Conservation (phyloP, 768 basidiomycete species). For the Lactifluus rugatus region DNA sequence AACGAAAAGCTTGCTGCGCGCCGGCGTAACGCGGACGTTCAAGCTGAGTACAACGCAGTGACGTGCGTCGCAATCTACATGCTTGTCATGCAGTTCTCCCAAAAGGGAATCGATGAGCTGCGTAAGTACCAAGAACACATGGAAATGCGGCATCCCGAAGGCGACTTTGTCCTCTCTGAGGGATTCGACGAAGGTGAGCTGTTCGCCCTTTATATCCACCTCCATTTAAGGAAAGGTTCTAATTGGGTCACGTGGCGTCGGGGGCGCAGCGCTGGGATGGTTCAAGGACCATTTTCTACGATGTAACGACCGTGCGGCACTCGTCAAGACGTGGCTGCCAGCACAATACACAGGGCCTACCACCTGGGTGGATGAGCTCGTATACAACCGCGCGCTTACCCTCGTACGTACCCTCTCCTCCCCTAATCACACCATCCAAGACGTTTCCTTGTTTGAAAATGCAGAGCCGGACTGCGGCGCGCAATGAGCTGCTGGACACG, state of each 20-base stretch:
- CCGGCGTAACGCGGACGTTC: slow-evolving; percentile 64
- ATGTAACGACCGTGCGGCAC: slow-evolving; percentile 83
- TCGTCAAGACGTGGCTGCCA: slow-evolving; percentile 83
- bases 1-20: slow-evolving; percentile 56
- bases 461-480: slow-evolving; percentile 87
- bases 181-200: slow-evolving; percentile 70
- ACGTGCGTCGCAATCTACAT: slow-evolving; percentile 85
- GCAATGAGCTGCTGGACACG: slow-evolving; percentile 80
- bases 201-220: not conserved
- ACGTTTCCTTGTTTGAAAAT: not conserved
- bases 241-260: slow-evolving; percentile 3
- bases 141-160: slow-evolving; percentile 71
- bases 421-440: not conserved
- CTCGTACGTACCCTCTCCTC: slow-evolving; percentile 43
- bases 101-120: slow-evolving; percentile 83
- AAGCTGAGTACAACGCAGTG: slow-evolving; percentile 74
- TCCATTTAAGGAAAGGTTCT: slow-evolving; percentile 10
- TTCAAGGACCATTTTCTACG: slow-evolving; percentile 91
- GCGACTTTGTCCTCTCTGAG: slow-evolving; percentile 64
- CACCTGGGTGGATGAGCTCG: slow-evolving; percentile 79
- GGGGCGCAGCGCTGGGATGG: slow-evolving; percentile 77
- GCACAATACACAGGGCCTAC: slow-evolving; percentile 73
- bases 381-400: slow-evolving; percentile 85
- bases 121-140: slow-evolving; percentile 70
- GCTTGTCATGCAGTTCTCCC: slow-evolving; percentile 85